Evolutionary conservation across 805 yeast species (phyloP), one percentile per base, ranked within the genome.

Genomic region (Teunomyces stri): DNA sequence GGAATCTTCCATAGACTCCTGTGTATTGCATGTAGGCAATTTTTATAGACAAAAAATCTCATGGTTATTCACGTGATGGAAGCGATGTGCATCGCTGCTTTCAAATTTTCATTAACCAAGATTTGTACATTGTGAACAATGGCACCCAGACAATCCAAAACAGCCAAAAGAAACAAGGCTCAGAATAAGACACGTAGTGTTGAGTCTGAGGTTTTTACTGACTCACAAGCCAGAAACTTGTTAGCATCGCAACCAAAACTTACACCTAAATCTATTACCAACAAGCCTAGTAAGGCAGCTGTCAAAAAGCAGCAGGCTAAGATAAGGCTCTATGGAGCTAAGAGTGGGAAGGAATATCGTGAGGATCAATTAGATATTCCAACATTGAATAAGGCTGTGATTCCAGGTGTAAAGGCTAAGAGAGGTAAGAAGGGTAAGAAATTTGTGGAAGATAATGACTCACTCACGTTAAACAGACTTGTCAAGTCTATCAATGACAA

Each of bases 371-470:
- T 91, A 34, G 82, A 85, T 38, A 71, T 91, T 30, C 97, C 97
- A 25, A 74, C 77, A 21, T 75, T 92, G 59, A 92, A 92, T 65
- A 85, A 80, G 54, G 89, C 97, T 3, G 77, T 91, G 29, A 79
- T 82, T 41, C 97, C 98, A 0, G 98, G 98, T 33, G 84, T 73
- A 6, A 71, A 85, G 43, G 82, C 80, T 50, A 83, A 82, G 58
- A 79, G 75, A 56, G 97, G 97, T 41, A 92, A 92, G 69, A 91
- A 91, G 63, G 94, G 94, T 33, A 87, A 87, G 70, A 84, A 82
- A 58, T 86, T 87, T 62, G 78, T 87, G 22, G 84, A 72, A 36
- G 96, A 87, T 58, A 77, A 81, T 55, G 89, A 89, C 60, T 65
- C 77, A 11, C 60, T 81, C 40, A 75, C 79, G 28, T 60, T 89